A percentile compares a stretch with the other conserved stretches of the same genome.
These are phyloP conservation scores for Golubevia sp. DNA, from an alignment of 1,284 basidiomycete species.

Conservation along the genomic window DNA sequence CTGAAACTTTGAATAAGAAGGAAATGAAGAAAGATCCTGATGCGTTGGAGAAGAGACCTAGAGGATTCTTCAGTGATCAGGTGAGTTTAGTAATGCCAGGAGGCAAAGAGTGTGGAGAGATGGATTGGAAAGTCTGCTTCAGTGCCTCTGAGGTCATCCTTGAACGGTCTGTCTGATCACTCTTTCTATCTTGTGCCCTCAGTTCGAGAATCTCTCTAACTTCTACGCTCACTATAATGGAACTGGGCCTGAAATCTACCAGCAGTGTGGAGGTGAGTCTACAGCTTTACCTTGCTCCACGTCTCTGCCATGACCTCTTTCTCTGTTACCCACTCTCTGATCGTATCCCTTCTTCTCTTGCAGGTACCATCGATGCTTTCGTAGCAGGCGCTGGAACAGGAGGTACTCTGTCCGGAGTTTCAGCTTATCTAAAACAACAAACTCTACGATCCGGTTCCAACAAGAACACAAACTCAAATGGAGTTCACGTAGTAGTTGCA, in stretches of 20 bases:
- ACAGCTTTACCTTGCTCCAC: not conserved
- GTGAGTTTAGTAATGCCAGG: constrained; percentile 61
- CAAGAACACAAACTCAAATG: constrained; percentile 3
- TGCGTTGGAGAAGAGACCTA: constrained; percentile 26
- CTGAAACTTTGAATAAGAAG: constrained; percentile 2
- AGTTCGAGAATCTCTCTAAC: constrained; percentile 79
- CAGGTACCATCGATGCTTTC: constrained; percentile 77
- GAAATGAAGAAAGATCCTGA: constrained; percentile 17
- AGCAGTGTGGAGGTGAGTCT: constrained; percentile 88
- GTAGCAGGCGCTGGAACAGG: constrained; percentile 97
- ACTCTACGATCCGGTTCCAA: not conserved
- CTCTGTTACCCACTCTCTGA: not conserved
- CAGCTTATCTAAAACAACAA: constrained; percentile 71
- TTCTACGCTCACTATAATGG: constrained; percentile 85
- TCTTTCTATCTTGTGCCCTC: not conserved
- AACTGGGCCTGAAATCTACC: constrained; percentile 94
- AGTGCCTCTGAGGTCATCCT: no score
- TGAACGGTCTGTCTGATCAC: not conserved
- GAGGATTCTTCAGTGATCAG: constrained; percentile 84
- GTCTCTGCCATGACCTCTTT: not conserved
- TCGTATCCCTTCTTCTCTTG: not conserved
- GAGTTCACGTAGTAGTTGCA: constrained; percentile 68
- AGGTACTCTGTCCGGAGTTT: constrained; percentile 87
- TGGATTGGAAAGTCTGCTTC: no score
- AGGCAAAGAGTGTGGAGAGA: not conserved